Percentiles rank a stretch among this genome's conserved stretches.
Evolutionary conservation across 73 alveolate genomes (phyloP).

Genomic region (Paramecium primaurelia): DNA sequence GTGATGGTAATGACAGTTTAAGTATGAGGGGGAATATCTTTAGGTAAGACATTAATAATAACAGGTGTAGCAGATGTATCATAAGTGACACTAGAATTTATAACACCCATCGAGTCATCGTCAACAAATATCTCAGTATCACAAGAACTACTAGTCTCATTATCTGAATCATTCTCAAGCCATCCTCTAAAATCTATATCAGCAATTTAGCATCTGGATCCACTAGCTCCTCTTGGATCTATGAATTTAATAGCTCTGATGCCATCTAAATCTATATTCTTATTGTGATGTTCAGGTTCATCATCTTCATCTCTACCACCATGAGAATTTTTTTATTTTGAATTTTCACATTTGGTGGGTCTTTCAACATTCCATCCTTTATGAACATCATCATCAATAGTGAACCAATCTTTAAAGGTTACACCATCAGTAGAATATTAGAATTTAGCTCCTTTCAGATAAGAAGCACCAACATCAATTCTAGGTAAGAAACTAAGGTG

Average conservation of each 20-base stretch:
- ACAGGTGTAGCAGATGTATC: not conserved
- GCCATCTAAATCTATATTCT: not conserved
- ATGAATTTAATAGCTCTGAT: not conserved
- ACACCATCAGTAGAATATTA: constrained; percentile 45
- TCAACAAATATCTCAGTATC: constrained; percentile 18
- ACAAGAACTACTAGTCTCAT: not conserved
- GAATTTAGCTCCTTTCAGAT: constrained; percentile 48
- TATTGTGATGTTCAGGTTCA: not conserved
- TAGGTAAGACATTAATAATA: not conserved
- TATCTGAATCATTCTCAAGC: not conserved
- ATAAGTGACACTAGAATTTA: not conserved
- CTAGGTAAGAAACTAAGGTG: not conserved
- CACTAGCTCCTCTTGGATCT: constrained; percentile 42
- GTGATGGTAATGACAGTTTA: not conserved
- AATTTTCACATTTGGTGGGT: not conserved
- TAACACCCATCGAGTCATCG: not conserved
- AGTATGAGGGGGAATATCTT: not conserved
- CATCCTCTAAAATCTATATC: constrained; percentile 53
- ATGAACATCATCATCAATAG: constrained; percentile 44
- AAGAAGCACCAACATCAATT: constrained; percentile 20
- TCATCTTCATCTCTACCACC: not conserved
- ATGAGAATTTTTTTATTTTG: not conserved
- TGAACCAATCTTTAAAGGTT: constrained; percentile 16
- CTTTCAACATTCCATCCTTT: constrained; percentile 36
- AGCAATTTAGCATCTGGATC: constrained; percentile 47